These are phyloP conservation scores for Cyberlindnera petersonii DNA, from an alignment of 805 yeast genomes.

Conservation along the genomic window DNA sequence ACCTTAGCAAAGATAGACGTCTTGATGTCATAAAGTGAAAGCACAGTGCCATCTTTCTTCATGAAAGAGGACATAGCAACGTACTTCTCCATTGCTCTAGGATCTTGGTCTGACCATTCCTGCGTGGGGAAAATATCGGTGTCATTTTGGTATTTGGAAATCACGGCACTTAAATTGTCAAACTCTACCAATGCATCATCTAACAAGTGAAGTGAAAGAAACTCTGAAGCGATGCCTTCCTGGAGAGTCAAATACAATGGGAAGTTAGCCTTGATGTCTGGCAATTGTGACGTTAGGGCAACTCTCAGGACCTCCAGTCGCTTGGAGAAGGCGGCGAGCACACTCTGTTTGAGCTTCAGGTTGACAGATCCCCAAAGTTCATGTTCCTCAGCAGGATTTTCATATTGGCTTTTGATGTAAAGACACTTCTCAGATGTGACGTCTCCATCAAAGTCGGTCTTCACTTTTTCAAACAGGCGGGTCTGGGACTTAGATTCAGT, in stretches of 20 bases:
- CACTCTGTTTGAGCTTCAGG: slow-evolving; percentile 42
- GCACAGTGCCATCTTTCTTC: neutral
- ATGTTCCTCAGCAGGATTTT: slow-evolving; percentile 32
- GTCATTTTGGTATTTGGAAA: slow-evolving; percentile 10
- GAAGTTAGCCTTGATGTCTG: slow-evolving; percentile 3
- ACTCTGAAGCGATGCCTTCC: slow-evolving; percentile 49
- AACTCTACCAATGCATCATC: slow-evolving; percentile 59
- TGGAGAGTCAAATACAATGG: slow-evolving; percentile 27
- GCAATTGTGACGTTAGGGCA: slow-evolving; percentile 1
- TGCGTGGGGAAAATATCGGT: slow-evolving; percentile 2
- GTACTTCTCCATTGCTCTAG: slow-evolving; percentile 7
- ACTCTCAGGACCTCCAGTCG: slow-evolving; percentile 30
- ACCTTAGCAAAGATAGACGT: slow-evolving; percentile 36
- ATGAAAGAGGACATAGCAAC: slow-evolving; percentile 1
- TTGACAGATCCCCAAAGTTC: slow-evolving; percentile 50
- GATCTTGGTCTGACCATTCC: slow-evolving; percentile 9
- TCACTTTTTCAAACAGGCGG: slow-evolving; percentile 51
- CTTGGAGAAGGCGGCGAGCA: slow-evolving; percentile 51
- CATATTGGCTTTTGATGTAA: slow-evolving; percentile 30
- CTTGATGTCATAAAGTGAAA: slow-evolving; percentile 13
- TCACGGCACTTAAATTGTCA: slow-evolving; percentile 38
- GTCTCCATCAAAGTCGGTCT: slow-evolving; percentile 42
- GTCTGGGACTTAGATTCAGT: slow-evolving; percentile 41
- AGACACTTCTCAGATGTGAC: slow-evolving; percentile 30
- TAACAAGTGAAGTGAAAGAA: slow-evolving; percentile 50